These are phyloP conservation scores for Cystofilobasidium capitatum DNA, from an alignment of 768 basidiomycete genomes.

Conservation along the genomic window DNA sequence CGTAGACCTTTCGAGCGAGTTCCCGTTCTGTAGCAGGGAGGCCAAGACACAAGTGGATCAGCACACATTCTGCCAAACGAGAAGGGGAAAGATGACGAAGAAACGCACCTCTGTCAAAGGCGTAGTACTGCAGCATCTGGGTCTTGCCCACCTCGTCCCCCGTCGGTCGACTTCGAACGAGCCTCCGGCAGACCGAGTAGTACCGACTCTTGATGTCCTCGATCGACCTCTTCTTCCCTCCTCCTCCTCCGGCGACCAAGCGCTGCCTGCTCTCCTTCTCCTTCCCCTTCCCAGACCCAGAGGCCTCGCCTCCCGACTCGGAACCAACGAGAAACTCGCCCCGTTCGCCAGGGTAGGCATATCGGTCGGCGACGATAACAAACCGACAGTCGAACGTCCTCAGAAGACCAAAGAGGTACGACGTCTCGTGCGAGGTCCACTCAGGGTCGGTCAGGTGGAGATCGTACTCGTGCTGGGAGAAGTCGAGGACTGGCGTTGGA, in stretches of 20 bases:
- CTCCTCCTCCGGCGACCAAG: background rate
- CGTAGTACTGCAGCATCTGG: conserved; percentile 57
- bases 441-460: conserved; percentile 63
- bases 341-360: conserved; percentile 47
- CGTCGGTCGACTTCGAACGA: conserved; percentile 76
- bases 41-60: background rate
- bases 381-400: conserved; percentile 78
- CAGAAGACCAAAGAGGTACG: conserved; percentile 74
- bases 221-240: conserved; percentile 20
- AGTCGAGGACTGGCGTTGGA: conserved; percentile 45
- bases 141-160: conserved; percentile 68
- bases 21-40: conserved; percentile 59
- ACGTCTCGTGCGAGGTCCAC: conserved; percentile 90
- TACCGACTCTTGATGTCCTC: conserved; percentile 93
- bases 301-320: too few relatives aligned
- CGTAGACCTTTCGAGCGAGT: conserved; percentile 73
- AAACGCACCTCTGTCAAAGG: conserved; percentile 74
- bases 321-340: background rate
- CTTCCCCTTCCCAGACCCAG: background rate
- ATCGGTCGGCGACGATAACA: conserved; percentile 82
- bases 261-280: conserved; percentile 2
- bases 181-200: conserved; percentile 77
- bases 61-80: background rate
- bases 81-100: background rate
- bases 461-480: conserved; percentile 76